These are phyloP conservation scores for Obba rivulosa DNA, from an alignment of 768 basidiomycete species.

Conservation along the genomic window DNA sequence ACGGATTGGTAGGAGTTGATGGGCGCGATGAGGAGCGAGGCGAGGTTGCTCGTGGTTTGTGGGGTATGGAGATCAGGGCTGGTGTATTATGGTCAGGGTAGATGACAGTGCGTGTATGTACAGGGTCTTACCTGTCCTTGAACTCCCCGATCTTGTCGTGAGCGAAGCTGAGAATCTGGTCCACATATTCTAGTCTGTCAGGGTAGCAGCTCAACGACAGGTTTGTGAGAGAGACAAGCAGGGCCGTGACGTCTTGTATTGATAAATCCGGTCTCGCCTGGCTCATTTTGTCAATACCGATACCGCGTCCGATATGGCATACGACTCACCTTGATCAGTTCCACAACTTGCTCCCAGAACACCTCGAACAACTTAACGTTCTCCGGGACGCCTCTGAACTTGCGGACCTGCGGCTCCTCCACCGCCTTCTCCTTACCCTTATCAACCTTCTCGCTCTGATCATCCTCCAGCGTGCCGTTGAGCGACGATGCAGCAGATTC, in stretches of 20 bases:
- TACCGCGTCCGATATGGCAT: background rate
- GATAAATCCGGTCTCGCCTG: slow-evolving; percentile 96
- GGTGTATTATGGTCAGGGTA: slow-evolving; percentile 5
- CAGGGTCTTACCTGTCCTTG: slow-evolving; percentile 57
- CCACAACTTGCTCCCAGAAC: slow-evolving; percentile 98
- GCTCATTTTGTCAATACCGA: slow-evolving; percentile 4
- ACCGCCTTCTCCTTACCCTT: slow-evolving; percentile 61
- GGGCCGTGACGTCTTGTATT: slow-evolving; percentile 95
- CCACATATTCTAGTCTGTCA: slow-evolving; percentile 93
- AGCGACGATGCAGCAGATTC: slow-evolving; percentile 7
- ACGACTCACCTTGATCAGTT: slow-evolving; percentile 83
- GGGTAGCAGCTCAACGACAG: slow-evolving; percentile 96
- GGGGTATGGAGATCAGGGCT: slow-evolving; percentile 87
- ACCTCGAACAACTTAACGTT: slow-evolving; percentile 96
- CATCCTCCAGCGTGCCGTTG: slow-evolving; percentile 15
- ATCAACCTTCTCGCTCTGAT: slow-evolving; percentile 25
- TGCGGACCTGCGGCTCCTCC: slow-evolving; percentile 41
- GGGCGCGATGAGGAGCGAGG: slow-evolving; percentile 86
- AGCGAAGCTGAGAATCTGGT: slow-evolving; percentile 90
- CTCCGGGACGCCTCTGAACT: slow-evolving; percentile 94
- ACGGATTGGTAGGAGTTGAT: slow-evolving; percentile 96
- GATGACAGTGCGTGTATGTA: background rate
- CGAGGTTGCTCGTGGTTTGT: slow-evolving; percentile 86
- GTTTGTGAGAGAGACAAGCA: slow-evolving; percentile 92
- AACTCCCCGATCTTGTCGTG: slow-evolving; percentile 82